Percentiles rank a stretch among this genome's conserved stretches.
Evolutionary conservation across 176 grass and related monocot genomes (phyloP).

Genomic region (Poa pratensis): DNA sequence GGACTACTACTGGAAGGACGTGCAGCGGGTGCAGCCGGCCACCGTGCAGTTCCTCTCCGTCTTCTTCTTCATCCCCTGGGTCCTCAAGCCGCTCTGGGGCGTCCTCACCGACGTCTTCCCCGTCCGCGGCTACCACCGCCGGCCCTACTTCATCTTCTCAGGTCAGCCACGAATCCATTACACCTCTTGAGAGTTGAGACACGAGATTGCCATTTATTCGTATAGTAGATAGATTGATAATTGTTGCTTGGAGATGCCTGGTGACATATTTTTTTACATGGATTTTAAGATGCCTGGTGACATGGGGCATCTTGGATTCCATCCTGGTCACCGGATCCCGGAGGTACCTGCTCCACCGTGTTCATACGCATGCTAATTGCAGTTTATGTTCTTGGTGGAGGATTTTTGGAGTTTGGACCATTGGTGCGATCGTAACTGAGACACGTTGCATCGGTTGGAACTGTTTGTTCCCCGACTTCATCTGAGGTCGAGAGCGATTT

Average conservation of each 20-base stretch:
- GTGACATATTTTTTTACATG: neutral
- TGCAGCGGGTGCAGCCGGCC: slow-evolving; percentile 77
- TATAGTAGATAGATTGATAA: neutral
- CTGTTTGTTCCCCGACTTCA: neutral
- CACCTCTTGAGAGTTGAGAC: neutral
- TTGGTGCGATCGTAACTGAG: neutral
- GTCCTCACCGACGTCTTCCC: slow-evolving; percentile 84
- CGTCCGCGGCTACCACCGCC: slow-evolving; percentile 75
- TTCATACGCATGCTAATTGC: slow-evolving; percentile 13
- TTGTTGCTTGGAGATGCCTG: neutral
- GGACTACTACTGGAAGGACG: slow-evolving; percentile 99
- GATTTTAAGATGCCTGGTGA: neutral
- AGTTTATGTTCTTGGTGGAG: neutral
- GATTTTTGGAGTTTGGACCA: neutral
- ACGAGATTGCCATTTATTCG: neutral
- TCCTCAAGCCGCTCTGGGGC: slow-evolving; percentile 91
- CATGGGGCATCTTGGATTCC: neutral
- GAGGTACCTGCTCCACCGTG: neutral
- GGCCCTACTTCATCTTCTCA: slow-evolving; percentile 86
- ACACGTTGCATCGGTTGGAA: neutral
- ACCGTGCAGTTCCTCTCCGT: slow-evolving; percentile 77
- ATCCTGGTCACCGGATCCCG: neutral
- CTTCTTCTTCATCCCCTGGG: slow-evolving; percentile 79
- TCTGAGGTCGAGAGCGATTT: slow-evolving; percentile 2
- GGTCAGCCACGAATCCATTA: slow-evolving; percentile 41